Evolutionary conservation across 805 yeast species (phyloP).

Genomic region (Komagataella populi): DNA sequence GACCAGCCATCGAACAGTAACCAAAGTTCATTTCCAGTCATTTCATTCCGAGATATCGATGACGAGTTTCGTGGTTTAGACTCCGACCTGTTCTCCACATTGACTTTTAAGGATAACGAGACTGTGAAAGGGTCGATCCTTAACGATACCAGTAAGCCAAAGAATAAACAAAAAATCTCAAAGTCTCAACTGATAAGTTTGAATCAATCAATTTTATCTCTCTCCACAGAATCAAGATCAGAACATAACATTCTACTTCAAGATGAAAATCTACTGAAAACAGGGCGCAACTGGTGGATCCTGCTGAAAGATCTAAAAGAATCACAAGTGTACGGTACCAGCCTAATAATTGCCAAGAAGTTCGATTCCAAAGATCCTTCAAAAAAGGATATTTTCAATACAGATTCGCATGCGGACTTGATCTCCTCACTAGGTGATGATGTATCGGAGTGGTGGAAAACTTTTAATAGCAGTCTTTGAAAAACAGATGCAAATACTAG

Average conservation of each 20-base stretch:
- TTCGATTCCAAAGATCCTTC: neutral
- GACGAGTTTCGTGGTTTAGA: neutral
- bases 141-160: neutral
- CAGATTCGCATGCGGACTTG: neutral
- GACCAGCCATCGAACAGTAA: slow-evolving; percentile 7
- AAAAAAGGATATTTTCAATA: neutral
- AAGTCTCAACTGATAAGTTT: neutral
- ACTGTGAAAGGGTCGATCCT: neutral
- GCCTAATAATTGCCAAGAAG: neutral
- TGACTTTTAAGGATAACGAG: neutral
- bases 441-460: neutral
- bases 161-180: neutral
- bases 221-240: slow-evolving; percentile 1
- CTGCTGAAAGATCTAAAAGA: neutral
- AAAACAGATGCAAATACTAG: neutral
- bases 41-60: slow-evolving; percentile 2
- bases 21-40: slow-evolving; percentile 15
- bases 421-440: neutral
- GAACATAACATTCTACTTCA: neutral
- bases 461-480: neutral
- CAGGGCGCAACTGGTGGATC: slow-evolving; percentile 3
- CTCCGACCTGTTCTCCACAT: neutral
- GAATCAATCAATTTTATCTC: neutral
- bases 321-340: neutral
- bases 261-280: slow-evolving; percentile 1